A percentile compares a stretch with the other conserved stretches of the same genome.
phyloP scores from a whole-genome alignment of 2,329 filamentous ascomycete species.

The Sporothrix sp. region DNA sequence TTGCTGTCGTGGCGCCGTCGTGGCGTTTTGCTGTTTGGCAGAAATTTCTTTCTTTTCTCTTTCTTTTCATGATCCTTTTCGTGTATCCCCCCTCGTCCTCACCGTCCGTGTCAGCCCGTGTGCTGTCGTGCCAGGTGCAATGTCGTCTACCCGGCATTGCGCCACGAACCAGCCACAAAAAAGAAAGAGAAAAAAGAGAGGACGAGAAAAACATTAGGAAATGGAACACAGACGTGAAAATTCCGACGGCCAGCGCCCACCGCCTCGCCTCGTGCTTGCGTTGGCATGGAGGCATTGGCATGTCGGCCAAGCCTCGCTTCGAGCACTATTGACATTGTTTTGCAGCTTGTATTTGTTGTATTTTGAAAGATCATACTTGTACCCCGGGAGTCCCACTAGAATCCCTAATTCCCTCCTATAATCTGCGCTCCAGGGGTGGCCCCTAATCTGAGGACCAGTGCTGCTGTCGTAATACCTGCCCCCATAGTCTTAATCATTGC shows the following conservation, averaged over 20 bases:
- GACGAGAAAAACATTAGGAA: neutral
- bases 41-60: neutral
- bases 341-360: too few relatives aligned
- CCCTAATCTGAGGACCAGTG: neutral
- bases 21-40: neutral
- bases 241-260: too few relatives aligned
- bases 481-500: neutral
- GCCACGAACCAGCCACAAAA: neutral
- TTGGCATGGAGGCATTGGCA: too few relatives aligned
- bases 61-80: neutral
- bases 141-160: too few relatives aligned
- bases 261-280: too few relatives aligned
- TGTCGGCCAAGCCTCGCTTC: too few relatives aligned
- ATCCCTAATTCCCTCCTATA: conserved; percentile 1
- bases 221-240: neutral
- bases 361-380: too few relatives aligned
- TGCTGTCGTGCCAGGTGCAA: too few relatives aligned
- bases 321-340: too few relatives aligned
- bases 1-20: conserved; percentile 4
- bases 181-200: neutral
- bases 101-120: too few relatives aligned
- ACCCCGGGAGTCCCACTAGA: neutral
- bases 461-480: neutral
- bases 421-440: conserved; percentile 2
- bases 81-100: too few relatives aligned